These are phyloP conservation scores for Lentithecium fluviatile DNA, from an alignment of 495 filamentous ascomycete genomes.

Conservation along the genomic window DNA sequence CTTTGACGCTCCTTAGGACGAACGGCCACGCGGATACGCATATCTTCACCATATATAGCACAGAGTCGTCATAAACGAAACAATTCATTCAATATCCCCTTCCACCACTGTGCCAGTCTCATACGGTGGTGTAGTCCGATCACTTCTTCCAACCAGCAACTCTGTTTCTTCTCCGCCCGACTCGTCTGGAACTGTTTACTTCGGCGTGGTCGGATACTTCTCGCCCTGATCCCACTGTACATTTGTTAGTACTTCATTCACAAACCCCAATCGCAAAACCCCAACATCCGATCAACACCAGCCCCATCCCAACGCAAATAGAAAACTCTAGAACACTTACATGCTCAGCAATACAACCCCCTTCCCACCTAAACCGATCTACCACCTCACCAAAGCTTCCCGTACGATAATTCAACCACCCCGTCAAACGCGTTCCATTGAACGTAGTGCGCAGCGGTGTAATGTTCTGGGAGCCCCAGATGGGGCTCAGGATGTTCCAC, in stretches of 20 bases:
- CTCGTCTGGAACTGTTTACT: not conserved
- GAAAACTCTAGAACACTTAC: no score
- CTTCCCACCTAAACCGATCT: slow-evolving; percentile 46
- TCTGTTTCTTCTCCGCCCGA: not conserved
- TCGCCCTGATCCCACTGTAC: slow-evolving; percentile 41
- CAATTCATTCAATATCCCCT: no score
- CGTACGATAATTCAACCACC: slow-evolving; percentile 44
- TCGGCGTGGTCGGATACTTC: slow-evolving; percentile 28
- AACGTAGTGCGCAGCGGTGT: slow-evolving; percentile 39
- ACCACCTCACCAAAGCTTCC: slow-evolving; percentile 40
- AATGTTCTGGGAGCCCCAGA: slow-evolving; percentile 39
- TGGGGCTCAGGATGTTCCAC: slow-evolving; percentile 40
- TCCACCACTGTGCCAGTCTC: no score
- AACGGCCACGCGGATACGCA: no score
- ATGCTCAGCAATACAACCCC: slow-evolving; percentile 47
- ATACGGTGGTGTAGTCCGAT: no score
- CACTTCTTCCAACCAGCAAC: not conserved
- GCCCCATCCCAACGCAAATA: no score
- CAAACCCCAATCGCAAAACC: not conserved
- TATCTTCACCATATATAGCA: no score
- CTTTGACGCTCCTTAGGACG: no score
- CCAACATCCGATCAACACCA: no score
- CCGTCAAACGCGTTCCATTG: slow-evolving; percentile 31
- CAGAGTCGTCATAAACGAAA: no score
- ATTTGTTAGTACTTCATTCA: not conserved